Base-by-base conservation (phyloP, 2,329 filamentous ascomycete genomes). In the Colletotrichum orbiculare region DNA sequence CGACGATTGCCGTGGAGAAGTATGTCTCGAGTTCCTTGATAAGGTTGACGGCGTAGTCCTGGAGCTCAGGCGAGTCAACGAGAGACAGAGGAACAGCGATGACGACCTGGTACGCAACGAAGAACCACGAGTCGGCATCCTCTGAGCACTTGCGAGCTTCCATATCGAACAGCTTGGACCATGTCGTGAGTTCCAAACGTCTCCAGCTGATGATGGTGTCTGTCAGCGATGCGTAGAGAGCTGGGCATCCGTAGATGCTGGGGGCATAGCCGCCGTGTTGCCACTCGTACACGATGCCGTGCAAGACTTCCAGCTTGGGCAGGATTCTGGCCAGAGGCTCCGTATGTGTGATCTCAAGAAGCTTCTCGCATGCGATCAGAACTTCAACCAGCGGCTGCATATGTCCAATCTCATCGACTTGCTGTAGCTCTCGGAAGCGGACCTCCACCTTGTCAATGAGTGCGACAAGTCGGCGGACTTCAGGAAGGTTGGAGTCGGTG, bases 81-180 rank as follows among this genome's bases (percentile, higher is more conserved):
- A 95, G 84, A 17, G 87, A 85, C 58, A 92, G 82, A 0, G 94
- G 91, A 9, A 89, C 90, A 3, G 89, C 90, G 70, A 99, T 86
- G 46, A 97, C 87, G 5, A 91, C 93, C 76, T 98, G 93, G 72
- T 97, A 99, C 1, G 95, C 94, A 65, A 98, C 86, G 71, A 97
- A 99, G 90, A 94, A 99, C 96, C 96, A 99, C 13, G 91, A 90
- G 71, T 89, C 90, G 2, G 95, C 94, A 72, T 93, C 90, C 53
- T 92, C 86, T 25, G 89, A 83, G 71, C 90, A 94, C 71, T 91
- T 93, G 57, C 87, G 84, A 42, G 89, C 85, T 76, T 99, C 96
- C 75, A 92, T 88, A 70, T 97, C 93, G 66, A 99, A 91, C 3
- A 99, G 78, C 46, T 90, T 91, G 41, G 92, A 89, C 96, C 96